Conservation (phyloP, 192 early-diverging fungal species). For the Coemansia sp. region DNA sequence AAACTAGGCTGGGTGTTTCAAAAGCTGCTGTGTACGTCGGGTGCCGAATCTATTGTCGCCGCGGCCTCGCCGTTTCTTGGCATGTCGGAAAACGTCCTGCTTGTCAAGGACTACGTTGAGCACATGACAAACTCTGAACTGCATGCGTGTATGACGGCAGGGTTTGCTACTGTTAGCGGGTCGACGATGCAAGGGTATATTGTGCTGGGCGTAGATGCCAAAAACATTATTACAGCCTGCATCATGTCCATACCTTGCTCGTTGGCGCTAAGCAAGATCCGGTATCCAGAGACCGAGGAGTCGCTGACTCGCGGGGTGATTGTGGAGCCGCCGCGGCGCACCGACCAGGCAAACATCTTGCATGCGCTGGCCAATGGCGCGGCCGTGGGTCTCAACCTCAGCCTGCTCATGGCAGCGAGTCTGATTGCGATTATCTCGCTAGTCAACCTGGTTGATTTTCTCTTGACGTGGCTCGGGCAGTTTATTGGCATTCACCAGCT, state of each 20-base stretch:
- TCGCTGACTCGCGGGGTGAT: conserved; percentile 71
- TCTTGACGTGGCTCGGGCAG: conserved; percentile 68
- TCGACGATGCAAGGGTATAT: conserved; percentile 75
- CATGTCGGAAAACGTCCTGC: conserved; percentile 73
- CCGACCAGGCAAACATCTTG: conserved; percentile 68
- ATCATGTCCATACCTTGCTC: conserved; percentile 89
- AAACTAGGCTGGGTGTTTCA: conserved; percentile 63
- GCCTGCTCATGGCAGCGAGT: conserved; percentile 68
- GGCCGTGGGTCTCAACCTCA: conserved; percentile 72
- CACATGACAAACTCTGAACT: conserved; percentile 82
- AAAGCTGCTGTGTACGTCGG: conserved; percentile 67
- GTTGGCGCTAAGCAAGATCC: conserved; percentile 78
- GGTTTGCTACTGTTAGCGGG: conserved; percentile 87
- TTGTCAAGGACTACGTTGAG: conserved; percentile 76
- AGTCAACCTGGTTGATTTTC: conserved; percentile 62
- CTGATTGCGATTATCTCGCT: conserved; percentile 74
- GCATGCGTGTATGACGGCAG: conserved; percentile 81
- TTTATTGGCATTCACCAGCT: conserved; percentile 57
- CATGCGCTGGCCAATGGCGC: conserved; percentile 83
- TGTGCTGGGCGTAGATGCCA: conserved; percentile 59
- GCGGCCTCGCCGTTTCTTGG: conserved; percentile 84
- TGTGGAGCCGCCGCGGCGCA: conserved; percentile 52
- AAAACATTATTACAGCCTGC: conserved; percentile 74
- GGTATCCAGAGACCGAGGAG: conserved; percentile 79
- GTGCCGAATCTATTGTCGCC: conserved; percentile 79